Percentiles rank a stretch among this genome's conserved stretches.
phyloP scores from a whole-genome alignment of 371 early-diverging fungal genomes.

The Rhizopus delemar region DNA sequence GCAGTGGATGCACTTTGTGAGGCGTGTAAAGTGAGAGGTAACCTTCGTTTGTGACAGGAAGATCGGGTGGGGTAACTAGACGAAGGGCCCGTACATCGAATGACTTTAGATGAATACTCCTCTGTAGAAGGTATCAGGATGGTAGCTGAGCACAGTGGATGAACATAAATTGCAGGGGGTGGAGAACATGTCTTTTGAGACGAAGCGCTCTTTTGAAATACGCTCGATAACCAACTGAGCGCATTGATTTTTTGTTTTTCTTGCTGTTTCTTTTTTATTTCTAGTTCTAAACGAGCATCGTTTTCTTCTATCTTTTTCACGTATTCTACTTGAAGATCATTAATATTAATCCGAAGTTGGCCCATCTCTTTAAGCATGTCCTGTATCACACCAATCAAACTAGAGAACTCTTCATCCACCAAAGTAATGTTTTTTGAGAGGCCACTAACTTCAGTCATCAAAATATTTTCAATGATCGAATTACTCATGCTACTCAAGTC shows the following conservation, averaged over 20 bases:
- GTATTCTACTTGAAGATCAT: conserved; percentile 71
- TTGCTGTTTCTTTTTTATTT: conserved; percentile 39
- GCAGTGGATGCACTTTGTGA: conserved; percentile 26
- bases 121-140: conserved; percentile 1
- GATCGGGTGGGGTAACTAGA: conserved; percentile 23
- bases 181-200: conserved; percentile 10
- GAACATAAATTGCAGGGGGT: background rate
- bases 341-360: conserved; percentile 63
- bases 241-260: conserved; percentile 9
- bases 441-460: conserved; percentile 55
- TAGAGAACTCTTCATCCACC: conserved; percentile 32
- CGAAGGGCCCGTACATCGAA: conserved; percentile 14
- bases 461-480: conserved; percentile 69
- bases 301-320: conserved; percentile 66
- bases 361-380: conserved; percentile 66
- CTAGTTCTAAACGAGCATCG: conserved; percentile 53
- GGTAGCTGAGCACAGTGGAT: background rate
- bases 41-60: background rate
- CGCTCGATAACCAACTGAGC: conserved; percentile 33
- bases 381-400: conserved; percentile 47
- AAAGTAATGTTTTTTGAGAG: conserved; percentile 19
- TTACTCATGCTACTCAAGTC: conserved; percentile 75
- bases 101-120: background rate
- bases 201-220: conserved; percentile 21
- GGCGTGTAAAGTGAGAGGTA: conserved; percentile 1